Evolutionary conservation across 2,329 filamentous ascomycete genomes (phyloP), one percentile per base, ranked within the genome.

Genomic region (Paecilomyces dactylethromorphus): DNA sequence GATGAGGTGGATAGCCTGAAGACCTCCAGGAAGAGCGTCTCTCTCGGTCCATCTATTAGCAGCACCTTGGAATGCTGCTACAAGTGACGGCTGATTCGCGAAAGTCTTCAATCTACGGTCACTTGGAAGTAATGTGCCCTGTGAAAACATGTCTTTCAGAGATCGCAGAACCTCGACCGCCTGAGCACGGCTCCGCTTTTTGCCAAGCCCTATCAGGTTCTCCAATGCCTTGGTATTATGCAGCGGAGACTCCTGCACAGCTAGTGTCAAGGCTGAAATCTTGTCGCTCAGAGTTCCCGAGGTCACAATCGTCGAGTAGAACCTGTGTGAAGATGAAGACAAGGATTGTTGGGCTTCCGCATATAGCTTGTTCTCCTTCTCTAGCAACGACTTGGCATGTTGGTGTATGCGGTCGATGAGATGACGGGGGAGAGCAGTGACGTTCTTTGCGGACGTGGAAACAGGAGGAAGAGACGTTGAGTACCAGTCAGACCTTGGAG

Each of bases 201-300:
- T 88, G n/a, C 92, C 91, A 51, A 99, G 78, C 1, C 78, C 84
- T 64, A 97, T 81, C 53, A 99, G 79, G 62, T 86, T 91, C 66
- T 97, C 93, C 62, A 97, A 87, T 0, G 92, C 89, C 70, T 94
- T 93, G 63, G 86, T 87, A 62, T 92, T 97, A 75, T 99, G 94
- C 56, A 97, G 79, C 18, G 94, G 94, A 8, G 95, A 97, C 75
- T 99, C 94, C 78, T 99, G 95, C 12, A 97, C 87, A 58, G 94
- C 89, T 65, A 99, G 81, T 3, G 94, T 99, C 69, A 99, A 80
- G 3, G 94, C 95, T 2, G 94, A 99, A 51, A 97, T 89, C 74
- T 97, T 97, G 74, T 99, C 94, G 58, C 92, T 95, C 66, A 97
- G 84, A 10, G 95, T 99, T 80, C 94, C 94, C 1, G 92, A 95